phyloP scores from a whole-genome alignment of 1,284 basidiomycete genomes.

The Trametes polyzona region DNA sequence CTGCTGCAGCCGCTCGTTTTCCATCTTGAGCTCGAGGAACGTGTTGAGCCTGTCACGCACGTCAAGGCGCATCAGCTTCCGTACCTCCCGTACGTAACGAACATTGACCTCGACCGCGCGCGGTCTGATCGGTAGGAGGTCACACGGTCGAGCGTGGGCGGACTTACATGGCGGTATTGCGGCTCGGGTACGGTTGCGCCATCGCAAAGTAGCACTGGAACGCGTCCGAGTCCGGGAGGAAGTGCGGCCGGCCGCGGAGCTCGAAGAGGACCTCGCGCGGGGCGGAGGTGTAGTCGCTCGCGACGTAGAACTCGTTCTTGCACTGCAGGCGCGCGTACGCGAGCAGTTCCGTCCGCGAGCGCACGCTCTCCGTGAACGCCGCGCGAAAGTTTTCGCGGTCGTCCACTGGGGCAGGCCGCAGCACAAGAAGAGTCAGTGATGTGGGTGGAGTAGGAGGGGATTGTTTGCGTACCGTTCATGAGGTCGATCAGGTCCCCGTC shows the following conservation, averaged over 20 bases:
- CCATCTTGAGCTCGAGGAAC: slow-evolving; percentile 76
- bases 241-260: slow-evolving; percentile 69
- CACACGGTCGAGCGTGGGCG: neutral
- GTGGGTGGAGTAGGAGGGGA: neutral
- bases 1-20: slow-evolving; percentile 71
- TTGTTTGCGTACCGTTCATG: slow-evolving; percentile 57
- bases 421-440: neutral
- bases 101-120: neutral
- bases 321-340: slow-evolving; percentile 68
- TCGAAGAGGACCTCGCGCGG: slow-evolving; percentile 70
- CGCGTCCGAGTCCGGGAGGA: slow-evolving; percentile 24
- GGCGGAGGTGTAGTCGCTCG: slow-evolving; percentile 28
- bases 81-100: neutral
- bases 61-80: neutral
- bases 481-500: slow-evolving; percentile 68
- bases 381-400: slow-evolving; percentile 62
- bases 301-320: slow-evolving; percentile 40
- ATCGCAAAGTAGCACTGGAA: slow-evolving; percentile 70
- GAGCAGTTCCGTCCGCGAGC: slow-evolving; percentile 50
- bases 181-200: slow-evolving; percentile 78
- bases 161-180: slow-evolving; percentile 70
- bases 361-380: slow-evolving; percentile 59
- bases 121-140: neutral
- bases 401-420: slow-evolving; percentile 45
- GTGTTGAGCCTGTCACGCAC: slow-evolving; percentile 63